phyloP scores from a whole-genome alignment of 805 yeast genomes.

The Brettanomyces anomalus region DNA sequence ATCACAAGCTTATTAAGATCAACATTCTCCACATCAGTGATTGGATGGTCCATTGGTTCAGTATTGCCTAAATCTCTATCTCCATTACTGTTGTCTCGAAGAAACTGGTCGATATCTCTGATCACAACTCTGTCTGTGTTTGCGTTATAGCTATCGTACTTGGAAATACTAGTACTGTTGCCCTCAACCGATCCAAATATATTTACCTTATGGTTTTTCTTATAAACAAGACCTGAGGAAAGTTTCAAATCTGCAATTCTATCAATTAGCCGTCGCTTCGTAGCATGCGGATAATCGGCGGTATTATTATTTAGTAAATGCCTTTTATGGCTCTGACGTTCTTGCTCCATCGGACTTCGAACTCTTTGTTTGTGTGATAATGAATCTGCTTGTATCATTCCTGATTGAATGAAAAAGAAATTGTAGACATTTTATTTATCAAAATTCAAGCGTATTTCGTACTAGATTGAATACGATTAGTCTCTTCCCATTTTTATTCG shows the following conservation, averaged over 20 bases:
- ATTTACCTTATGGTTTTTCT: neutral
- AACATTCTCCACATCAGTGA: slow-evolving; percentile 6
- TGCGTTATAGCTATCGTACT: neutral
- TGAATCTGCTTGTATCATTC: no score
- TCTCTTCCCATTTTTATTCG: no score
- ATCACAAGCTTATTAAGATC: slow-evolving; percentile 9
- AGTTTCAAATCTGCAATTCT: neutral
- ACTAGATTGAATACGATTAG: no score
- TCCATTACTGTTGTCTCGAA: slow-evolving; percentile 10
- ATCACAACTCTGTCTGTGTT: slow-evolving; percentile 10
- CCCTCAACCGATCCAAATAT: neutral
- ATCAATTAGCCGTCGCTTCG: slow-evolving; percentile 9
- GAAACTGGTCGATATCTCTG: slow-evolving; percentile 14
- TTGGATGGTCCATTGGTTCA: slow-evolving; percentile 7
- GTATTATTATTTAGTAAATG: neutral
- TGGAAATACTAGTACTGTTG: neutral
- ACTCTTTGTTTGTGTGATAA: no score
- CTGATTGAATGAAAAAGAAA: no score
- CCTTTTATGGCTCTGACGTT: no score
- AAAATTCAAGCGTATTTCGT: no score
- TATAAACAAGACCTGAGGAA: neutral
- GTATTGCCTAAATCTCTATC: neutral
- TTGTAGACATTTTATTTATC: no score
- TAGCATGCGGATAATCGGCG: slow-evolving; percentile 4
- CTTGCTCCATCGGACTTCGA: no score